These are phyloP conservation scores for Cicer chorassanicum DNA, from an alignment of 306 rosid species.

Conservation along the genomic window DNA sequence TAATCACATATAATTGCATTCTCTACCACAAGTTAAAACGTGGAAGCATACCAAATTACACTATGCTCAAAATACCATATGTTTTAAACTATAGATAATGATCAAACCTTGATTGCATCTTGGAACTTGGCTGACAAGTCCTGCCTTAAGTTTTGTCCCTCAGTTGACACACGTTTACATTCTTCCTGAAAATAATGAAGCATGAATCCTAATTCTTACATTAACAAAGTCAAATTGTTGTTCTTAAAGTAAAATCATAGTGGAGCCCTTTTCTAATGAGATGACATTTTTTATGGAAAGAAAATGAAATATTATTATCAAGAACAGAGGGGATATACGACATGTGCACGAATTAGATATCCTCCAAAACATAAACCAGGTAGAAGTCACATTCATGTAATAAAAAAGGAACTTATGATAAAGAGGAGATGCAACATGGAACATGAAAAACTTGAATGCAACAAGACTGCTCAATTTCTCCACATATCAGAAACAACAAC, in stretches of 20 bases:
- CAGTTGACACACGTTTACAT: slow-evolving; percentile 89
- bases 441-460: background rate
- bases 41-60: slow-evolving; percentile 32
- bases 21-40: slow-evolving; percentile 7
- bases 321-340: background rate
- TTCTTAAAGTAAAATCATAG: slow-evolving; percentile 22
- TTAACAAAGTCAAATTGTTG: slow-evolving; percentile 28
- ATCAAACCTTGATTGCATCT: slow-evolving; percentile 90
- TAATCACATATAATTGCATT: slow-evolving; percentile 15
- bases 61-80: slow-evolving; percentile 33
- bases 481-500: background rate
- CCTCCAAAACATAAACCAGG: slow-evolving; percentile 21
- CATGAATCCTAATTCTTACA: slow-evolving; percentile 34
- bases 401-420: slow-evolving; percentile 7
- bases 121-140: slow-evolving; percentile 89
- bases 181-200: slow-evolving; percentile 72
- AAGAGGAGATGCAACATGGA: slow-evolving; percentile 17
- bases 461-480: slow-evolving; percentile 9
- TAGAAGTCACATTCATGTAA: background rate
- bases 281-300: slow-evolving; percentile 6
- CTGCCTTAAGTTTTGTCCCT: slow-evolving; percentile 90
- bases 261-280: background rate
- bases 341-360: slow-evolving; percentile 3
- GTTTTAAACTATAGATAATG: slow-evolving; percentile 19
- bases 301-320: slow-evolving; percentile 3